Conservation (phyloP, 805 yeast species). For the Starmera quercuum region DNA sequence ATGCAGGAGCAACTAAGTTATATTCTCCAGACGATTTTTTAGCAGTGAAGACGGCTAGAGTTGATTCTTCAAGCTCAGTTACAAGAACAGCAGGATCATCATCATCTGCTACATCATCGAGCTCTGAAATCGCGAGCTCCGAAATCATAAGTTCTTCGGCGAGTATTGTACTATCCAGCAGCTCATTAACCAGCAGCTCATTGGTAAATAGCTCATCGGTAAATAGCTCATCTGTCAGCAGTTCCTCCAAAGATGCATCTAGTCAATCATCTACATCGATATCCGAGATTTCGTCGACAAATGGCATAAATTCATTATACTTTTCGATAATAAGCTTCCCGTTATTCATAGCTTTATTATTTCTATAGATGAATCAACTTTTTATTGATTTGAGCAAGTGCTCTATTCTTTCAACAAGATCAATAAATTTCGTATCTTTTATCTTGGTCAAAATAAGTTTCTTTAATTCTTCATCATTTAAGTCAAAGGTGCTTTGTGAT, state of each 20-base stretch:
- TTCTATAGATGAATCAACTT: slow-evolving; percentile 1
- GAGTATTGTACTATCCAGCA: no score
- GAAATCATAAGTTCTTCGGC: no score
- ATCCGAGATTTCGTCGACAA: not conserved
- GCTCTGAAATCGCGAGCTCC: no score
- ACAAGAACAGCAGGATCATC: not conserved
- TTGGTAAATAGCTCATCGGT: no score
- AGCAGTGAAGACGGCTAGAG: slow-evolving; percentile 2
- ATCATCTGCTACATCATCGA: slow-evolving; percentile 1
- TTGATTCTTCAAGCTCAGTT: slow-evolving; percentile 1
- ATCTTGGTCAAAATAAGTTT: slow-evolving; percentile 11
- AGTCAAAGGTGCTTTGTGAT: not conserved
- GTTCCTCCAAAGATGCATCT: slow-evolving; percentile 3
- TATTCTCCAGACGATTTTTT: slow-evolving; percentile 16
- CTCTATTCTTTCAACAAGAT: slow-evolving; percentile 10
- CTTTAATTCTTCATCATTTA: slow-evolving; percentile 12
- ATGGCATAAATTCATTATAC: slow-evolving; percentile 2
- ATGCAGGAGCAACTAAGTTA: slow-evolving; percentile 13
- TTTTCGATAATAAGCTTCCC: slow-evolving; percentile 8
- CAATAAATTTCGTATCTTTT: slow-evolving; percentile 16
- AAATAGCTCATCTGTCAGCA: not conserved
- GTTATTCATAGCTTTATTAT: slow-evolving; percentile 5
- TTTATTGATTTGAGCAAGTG: not conserved
- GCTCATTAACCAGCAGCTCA: no score
- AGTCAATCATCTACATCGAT: not conserved